Evolutionary conservation across 768 basidiomycete genomes (phyloP).

Genomic region (Kwoniella dendrophila): DNA sequence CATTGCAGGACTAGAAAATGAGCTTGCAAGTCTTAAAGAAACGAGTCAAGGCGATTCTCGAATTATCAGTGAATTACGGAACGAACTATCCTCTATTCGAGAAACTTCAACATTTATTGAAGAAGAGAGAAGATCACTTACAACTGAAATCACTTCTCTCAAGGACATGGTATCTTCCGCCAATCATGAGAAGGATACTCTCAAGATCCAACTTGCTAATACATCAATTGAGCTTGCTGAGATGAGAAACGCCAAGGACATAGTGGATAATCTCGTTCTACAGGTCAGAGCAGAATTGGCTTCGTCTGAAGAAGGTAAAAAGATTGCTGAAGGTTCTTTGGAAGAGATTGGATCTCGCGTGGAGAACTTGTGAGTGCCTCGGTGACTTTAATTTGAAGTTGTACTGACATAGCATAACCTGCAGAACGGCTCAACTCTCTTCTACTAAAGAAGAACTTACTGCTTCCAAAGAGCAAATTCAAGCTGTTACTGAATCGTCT

Average conservation of each 20-base stretch:
- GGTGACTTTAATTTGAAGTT: background rate
- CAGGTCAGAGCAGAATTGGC: slow-evolving; percentile 7
- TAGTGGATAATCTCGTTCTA: slow-evolving; percentile 1
- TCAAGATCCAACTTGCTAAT: slow-evolving; percentile 1
- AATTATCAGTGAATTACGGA: background rate
- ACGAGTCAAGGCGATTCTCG: background rate
- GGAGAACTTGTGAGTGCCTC: slow-evolving; percentile 4
- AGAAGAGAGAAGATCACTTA: background rate
- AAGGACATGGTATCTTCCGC: background rate
- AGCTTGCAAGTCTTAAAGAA: background rate
- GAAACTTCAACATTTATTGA: background rate
- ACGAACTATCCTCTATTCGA: background rate
- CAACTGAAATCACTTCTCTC: background rate
- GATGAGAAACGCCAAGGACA: background rate
- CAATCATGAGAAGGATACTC: background rate
- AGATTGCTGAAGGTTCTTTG: background rate
- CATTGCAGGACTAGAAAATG: background rate
- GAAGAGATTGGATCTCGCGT: background rate
- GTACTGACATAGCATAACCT: background rate
- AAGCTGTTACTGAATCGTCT: background rate
- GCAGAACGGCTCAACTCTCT: background rate
- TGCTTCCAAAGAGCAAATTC: background rate
- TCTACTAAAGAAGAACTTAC: background rate
- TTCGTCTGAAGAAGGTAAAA: background rate
- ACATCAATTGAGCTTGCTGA: background rate